Evolutionary conservation across 2,329 filamentous ascomycete species (phyloP).

Genomic region (Aspergillus bombycis): DNA sequence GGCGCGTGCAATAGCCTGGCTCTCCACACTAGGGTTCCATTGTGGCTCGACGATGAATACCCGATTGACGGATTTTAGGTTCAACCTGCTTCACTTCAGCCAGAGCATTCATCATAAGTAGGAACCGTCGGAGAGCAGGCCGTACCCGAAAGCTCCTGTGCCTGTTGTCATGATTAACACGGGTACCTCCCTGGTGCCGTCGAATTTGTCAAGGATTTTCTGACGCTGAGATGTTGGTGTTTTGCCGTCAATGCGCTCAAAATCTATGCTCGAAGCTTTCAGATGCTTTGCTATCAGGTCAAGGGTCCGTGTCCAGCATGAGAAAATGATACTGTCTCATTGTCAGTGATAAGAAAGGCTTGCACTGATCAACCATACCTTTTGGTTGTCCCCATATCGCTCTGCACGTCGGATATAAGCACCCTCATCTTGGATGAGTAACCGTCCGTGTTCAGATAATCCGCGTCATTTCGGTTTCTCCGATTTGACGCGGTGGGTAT

Average conservation of each 20-base stretch:
- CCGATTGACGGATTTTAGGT: slow-evolving; percentile 53
- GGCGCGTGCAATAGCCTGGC: slow-evolving; percentile 55
- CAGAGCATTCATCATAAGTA: background rate
- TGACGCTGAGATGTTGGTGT: slow-evolving; percentile 6
- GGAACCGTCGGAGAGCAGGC: background rate
- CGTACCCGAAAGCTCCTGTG: slow-evolving; percentile 15
- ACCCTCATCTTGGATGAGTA: slow-evolving; percentile 13
- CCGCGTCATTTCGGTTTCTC: background rate
- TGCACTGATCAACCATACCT: slow-evolving; percentile 23
- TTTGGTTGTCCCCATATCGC: slow-evolving; percentile 30
- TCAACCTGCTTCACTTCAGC: slow-evolving; percentile 39
- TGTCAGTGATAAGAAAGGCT: background rate
- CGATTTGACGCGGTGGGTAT: background rate
- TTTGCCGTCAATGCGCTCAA: slow-evolving; percentile 10
- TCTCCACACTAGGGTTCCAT: slow-evolving; percentile 59
- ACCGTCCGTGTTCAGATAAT: background rate
- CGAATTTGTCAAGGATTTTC: slow-evolving; percentile 9
- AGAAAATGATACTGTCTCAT: slow-evolving; percentile 49
- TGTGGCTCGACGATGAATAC: slow-evolving; percentile 59
- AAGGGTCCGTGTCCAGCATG: slow-evolving; percentile 51
- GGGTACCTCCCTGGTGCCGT: background rate
- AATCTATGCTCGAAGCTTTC: background rate
- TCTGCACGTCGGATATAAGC: slow-evolving; percentile 36
- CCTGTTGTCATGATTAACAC: slow-evolving; percentile 15
- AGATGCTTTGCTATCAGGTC: slow-evolving; percentile 36